phyloP scores from a whole-genome alignment of 208 protist genomes.

The Wallacemonas rigidus region DNA sequence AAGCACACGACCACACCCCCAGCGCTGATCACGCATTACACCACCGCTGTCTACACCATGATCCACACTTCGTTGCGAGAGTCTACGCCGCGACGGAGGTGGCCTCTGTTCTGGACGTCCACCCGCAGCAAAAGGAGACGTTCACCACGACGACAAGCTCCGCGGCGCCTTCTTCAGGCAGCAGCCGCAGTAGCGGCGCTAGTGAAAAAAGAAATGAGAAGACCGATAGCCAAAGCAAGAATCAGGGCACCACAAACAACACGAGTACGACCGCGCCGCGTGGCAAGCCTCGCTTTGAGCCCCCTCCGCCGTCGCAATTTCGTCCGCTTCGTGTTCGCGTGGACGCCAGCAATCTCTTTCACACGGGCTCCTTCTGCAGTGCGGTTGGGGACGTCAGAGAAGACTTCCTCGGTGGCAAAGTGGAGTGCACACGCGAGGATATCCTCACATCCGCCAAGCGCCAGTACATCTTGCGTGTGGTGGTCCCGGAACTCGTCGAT shows the following conservation, averaged over 20 bases:
- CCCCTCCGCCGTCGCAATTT: slow-evolving; percentile 1
- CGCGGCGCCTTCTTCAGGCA: not conserved
- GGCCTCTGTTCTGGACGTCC: slow-evolving; percentile 4
- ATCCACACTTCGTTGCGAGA: not conserved
- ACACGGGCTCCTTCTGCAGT: slow-evolving; percentile 30
- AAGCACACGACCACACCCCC: too few species aligned
- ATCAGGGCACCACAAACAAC: not conserved
- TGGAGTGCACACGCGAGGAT: slow-evolving; percentile 38
- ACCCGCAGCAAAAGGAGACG: not conserved
- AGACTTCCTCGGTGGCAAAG: slow-evolving; percentile 40
- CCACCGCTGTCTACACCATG: slow-evolving; percentile 4
- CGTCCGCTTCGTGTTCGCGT: slow-evolving; percentile 44
- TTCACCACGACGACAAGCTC: slow-evolving; percentile 13
- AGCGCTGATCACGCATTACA: not conserved
- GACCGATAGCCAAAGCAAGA: too few species aligned
- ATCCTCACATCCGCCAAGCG: slow-evolving; percentile 49
- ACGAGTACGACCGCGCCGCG: not conserved
- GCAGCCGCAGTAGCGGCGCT: not conserved
- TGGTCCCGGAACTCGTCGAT: slow-evolving; percentile 29
- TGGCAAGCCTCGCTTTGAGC: not conserved
- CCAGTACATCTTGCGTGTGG: slow-evolving; percentile 31
- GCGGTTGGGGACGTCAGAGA: slow-evolving; percentile 16
- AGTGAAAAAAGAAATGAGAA: too few species aligned
- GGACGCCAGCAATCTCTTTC: slow-evolving; percentile 37
- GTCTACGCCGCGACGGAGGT: not conserved